Evolutionary conservation across 2,329 filamentous ascomycete genomes (phyloP).

Genomic region (Tolypocladium tropicale): DNA sequence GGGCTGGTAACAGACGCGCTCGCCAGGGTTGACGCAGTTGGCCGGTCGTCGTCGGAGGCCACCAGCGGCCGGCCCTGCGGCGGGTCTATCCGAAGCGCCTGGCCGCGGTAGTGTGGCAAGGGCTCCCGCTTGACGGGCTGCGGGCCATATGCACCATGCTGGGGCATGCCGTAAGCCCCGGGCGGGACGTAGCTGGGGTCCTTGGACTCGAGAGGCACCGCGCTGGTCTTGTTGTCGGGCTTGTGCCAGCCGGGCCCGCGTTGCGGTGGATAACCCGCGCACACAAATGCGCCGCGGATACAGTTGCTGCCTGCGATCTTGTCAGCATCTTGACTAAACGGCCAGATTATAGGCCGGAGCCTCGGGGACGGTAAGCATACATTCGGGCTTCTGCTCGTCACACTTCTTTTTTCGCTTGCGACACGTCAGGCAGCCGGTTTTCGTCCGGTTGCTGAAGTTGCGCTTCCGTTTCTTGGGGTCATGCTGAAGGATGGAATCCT

Average conservation of each 20-base stretch:
- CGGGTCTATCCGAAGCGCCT: slow-evolving; percentile 51
- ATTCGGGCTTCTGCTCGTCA: slow-evolving; percentile 86
- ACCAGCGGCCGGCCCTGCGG: slow-evolving; percentile 46
- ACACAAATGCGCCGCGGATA: slow-evolving; percentile 78
- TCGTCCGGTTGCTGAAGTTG: slow-evolving; percentile 90
- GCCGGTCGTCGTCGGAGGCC: slow-evolving; percentile 44
- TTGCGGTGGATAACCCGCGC: slow-evolving; percentile 80
- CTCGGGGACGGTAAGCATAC: slow-evolving; percentile 41
- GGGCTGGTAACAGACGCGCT: slow-evolving; percentile 49
- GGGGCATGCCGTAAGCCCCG: slow-evolving; percentile 52
- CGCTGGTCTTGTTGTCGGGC: slow-evolving; percentile 55
- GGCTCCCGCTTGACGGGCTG: slow-evolving; percentile 43
- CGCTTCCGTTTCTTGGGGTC: slow-evolving; percentile 62
- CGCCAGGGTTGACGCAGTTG: slow-evolving; percentile 47
- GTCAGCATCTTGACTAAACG: slow-evolving; percentile 4
- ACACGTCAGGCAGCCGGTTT: slow-evolving; percentile 91
- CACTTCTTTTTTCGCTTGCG: slow-evolving; percentile 94
- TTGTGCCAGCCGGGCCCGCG: slow-evolving; percentile 66
- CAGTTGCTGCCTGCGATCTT: slow-evolving; percentile 66
- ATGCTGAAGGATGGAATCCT: slow-evolving; percentile 40
- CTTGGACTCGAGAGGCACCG: slow-evolving; percentile 75
- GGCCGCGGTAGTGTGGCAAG: slow-evolving; percentile 49
- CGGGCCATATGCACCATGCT: slow-evolving; percentile 27
- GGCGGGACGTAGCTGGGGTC: slow-evolving; percentile 54
- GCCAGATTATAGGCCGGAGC: not conserved